Evolutionary conservation across 2,329 filamentous ascomycete species (phyloP), one percentile per base, ranked within the genome.

Genomic region (Amesomyces nigricolor): DNA sequence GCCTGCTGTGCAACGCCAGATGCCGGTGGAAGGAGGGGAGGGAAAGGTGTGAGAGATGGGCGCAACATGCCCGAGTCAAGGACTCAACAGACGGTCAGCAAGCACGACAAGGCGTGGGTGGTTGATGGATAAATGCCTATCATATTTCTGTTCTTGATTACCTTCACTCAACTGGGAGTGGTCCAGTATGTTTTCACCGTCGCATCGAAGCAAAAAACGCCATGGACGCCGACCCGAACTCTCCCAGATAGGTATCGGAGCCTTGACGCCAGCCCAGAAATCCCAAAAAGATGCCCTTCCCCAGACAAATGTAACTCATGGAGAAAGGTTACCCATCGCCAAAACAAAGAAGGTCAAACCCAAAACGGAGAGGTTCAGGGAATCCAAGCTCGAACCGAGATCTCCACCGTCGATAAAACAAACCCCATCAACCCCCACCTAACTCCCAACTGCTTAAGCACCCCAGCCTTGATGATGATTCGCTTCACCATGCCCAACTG

Each of bases 211-310:
- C 29, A 29, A 44, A 56, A 47, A 47, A 56, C 44, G 44, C 54
- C 44, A 39, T 48, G 48, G 35, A 42, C 32, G 39, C n/a, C 35
- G 19, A 17, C 17, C 39, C 38, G 7, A 19, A 6, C 26, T 39
- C 14, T 38, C 52, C 53, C 38, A 38, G 44, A 47, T 13, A 44
- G 54, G 48, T 52, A 52, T 52, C 48, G 38, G 32, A 37, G 40
- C 53, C 42, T 35, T 16, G 19, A 48, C 37, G 44, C 44, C 13
- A 14, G 32, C 10, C 14, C 13, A 22, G 9, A 32, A 7, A 46
- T 32, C n/a, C n/a, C 8, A 39, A 19, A 38, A 48, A 39, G 38
- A 35, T 13, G 32, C 32, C 32, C 32, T 13, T 13, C 11, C 32
- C 11, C 32, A 35, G 3, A 35, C 8, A 10, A 35, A 13, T 13